Conservation (phyloP, 2,329 filamentous ascomycete species). For the Diaporthe citrichinensis region DNA sequence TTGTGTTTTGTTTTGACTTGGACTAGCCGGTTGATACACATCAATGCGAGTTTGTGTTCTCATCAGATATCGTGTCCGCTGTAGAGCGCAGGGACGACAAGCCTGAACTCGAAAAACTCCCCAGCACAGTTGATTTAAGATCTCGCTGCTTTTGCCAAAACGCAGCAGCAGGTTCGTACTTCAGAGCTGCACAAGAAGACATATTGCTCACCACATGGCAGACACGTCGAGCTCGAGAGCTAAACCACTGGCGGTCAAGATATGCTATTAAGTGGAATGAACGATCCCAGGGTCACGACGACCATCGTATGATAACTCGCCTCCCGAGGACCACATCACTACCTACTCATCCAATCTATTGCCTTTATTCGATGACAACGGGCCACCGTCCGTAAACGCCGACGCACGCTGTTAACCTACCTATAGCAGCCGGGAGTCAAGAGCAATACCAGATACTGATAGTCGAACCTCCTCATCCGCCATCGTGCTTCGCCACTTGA, state of each 20-base stretch:
- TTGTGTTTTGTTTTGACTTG: neutral
- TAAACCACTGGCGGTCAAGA: constrained; percentile 14
- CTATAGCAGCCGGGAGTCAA: constrained; percentile 52
- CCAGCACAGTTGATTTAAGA: neutral
- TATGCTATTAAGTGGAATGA: constrained; percentile 40
- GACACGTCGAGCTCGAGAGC: neutral
- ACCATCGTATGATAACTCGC: constrained; percentile 29
- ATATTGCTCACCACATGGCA: neutral
- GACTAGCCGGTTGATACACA: constrained; percentile 29
- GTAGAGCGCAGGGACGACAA: neutral
- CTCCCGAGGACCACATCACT: constrained; percentile 38
- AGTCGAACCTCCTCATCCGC: too few relatives aligned
- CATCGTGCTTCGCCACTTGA: neutral
- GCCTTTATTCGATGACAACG: constrained; percentile 22
- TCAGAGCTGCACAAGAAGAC: neutral
- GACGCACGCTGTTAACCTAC: constrained; percentile 37
- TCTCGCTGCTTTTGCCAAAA: neutral
- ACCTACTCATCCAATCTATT: constrained; percentile 39
- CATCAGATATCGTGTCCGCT: neutral
- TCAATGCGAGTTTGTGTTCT: constrained; percentile 1
- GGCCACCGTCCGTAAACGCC: constrained; percentile 4
- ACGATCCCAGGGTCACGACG: constrained; percentile 34
- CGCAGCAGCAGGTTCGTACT: neutral
- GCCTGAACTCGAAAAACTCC: too few relatives aligned
- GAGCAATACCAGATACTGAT: neutral